Percentiles rank a stretch among this genome's conserved stretches.
phyloP scores from a whole-genome alignment of 108 stramenopile genomes.

The Skeletonema marinoi region DNA sequence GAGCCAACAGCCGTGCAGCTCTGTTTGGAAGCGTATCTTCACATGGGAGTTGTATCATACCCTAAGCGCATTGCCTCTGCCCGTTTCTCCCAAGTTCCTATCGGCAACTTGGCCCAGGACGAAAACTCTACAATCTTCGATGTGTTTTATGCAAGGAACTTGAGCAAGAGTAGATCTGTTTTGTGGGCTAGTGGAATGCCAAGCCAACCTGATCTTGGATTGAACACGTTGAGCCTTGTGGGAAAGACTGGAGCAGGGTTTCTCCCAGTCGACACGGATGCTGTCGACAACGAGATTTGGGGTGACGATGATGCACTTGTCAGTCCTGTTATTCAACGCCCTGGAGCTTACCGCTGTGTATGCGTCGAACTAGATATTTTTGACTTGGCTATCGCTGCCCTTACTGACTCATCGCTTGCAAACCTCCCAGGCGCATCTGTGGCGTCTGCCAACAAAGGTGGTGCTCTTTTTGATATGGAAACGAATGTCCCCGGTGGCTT shows the following conservation, averaged over 20 bases:
- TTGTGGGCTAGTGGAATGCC: slow-evolving; percentile 91
- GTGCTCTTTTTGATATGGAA: slow-evolving; percentile 38
- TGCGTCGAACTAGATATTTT: slow-evolving; percentile 95
- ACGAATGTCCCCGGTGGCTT: slow-evolving; percentile 26
- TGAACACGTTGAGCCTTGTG: slow-evolving; percentile 46
- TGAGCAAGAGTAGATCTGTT: slow-evolving; percentile 82
- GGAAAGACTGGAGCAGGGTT: slow-evolving; percentile 49
- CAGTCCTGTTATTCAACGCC: slow-evolving; percentile 77
- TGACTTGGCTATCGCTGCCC: slow-evolving; percentile 91
- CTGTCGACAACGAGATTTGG: slow-evolving; percentile 69
- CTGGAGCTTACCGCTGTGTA: slow-evolving; percentile 90
- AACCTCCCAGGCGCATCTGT: slow-evolving; percentile 23
- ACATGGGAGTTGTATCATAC: slow-evolving; percentile 83
- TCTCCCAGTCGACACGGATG: slow-evolving; percentile 13
- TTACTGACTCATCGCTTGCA: slow-evolving; percentile 61
- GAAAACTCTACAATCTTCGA: slow-evolving; percentile 83
- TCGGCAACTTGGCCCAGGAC: slow-evolving; percentile 91
- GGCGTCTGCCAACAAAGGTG: slow-evolving; percentile 38
- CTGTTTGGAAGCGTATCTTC: slow-evolving; percentile 76
- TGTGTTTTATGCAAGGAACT: slow-evolving; percentile 72
- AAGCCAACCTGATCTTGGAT: slow-evolving; percentile 92
- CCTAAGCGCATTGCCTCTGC: slow-evolving; percentile 80
- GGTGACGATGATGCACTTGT: slow-evolving; percentile 82
- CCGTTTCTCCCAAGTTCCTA: slow-evolving; percentile 88
- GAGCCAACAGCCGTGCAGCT: slow-evolving; percentile 86